Conservation (phyloP, 129 eudicot species). For the Centrapalus pauciflorus region DNA sequence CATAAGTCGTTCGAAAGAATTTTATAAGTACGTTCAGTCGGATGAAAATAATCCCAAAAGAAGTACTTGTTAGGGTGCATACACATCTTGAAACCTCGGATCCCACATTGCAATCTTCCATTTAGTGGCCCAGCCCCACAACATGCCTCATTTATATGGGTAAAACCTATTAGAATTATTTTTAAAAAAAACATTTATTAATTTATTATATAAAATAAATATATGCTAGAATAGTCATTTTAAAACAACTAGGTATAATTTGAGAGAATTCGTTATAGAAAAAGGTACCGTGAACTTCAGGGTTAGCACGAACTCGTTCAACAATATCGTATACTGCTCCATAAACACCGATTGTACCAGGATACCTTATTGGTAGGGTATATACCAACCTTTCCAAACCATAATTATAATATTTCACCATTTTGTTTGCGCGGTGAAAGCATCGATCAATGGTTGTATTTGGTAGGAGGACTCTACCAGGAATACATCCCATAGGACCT, state of each 20-base stretch:
- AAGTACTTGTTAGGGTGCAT: constrained; percentile 38
- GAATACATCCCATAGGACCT: constrained; percentile 75
- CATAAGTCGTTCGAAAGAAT: constrained; percentile 52
- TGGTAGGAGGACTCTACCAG: constrained; percentile 53
- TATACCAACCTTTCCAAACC: constrained; percentile 43
- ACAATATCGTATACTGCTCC: constrained; percentile 38
- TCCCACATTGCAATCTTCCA: constrained; percentile 62
- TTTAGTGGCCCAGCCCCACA: constrained; percentile 64
- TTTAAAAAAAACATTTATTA: background rate
- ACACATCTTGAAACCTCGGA: constrained; percentile 46
- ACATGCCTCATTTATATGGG: constrained; percentile 46
- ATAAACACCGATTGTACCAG: constrained; percentile 48
- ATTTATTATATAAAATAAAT: too few species aligned
- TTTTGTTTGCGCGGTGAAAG: constrained; percentile 38
- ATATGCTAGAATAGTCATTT: background rate
- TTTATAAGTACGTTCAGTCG: constrained; percentile 48
- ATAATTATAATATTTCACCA: constrained; percentile 48
- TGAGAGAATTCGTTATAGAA: background rate
- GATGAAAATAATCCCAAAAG: constrained; percentile 82
- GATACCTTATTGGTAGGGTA: constrained; percentile 32
- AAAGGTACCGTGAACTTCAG: constrained; percentile 42
- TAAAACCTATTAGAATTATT: constrained; percentile 31
- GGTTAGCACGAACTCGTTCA: constrained; percentile 34
- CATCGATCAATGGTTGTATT: constrained; percentile 36
- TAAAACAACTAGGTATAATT: background rate